Conservation (phyloP, 148 eudicot species). For the Chenopodium berlandieri region DNA sequence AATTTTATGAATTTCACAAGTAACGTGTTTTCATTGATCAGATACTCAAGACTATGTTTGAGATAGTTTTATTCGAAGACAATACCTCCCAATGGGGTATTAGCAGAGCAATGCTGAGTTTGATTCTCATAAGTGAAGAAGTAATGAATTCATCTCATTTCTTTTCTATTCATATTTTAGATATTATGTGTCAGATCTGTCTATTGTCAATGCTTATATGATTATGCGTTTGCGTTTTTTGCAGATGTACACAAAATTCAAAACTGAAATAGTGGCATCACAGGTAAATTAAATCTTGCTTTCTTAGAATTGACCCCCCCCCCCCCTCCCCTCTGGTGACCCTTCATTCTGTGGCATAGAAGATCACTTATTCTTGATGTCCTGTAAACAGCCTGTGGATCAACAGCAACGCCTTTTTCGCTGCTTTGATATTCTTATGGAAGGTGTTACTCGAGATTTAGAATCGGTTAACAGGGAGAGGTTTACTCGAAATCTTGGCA, state of each 20-base stretch:
- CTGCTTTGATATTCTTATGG: conserved; percentile 59
- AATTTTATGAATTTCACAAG: not conserved
- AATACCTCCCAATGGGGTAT: conserved; percentile 66
- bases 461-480: conserved; percentile 52
- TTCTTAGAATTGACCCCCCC: not conserved
- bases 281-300: conserved; percentile 35
- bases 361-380: not conserved
- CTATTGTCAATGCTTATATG: not conserved
- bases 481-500: conserved; percentile 46
- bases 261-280: conserved; percentile 45
- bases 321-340: not conserved
- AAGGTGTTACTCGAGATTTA: conserved; percentile 39
- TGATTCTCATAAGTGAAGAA: conserved; percentile 82
- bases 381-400: conserved; percentile 45
- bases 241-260: conserved; percentile 47
- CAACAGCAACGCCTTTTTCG: conserved; percentile 46
- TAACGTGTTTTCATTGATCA: conserved; percentile 24
- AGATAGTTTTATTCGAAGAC: conserved; percentile 80
- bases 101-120: conserved; percentile 82
- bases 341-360: not conserved
- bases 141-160: conserved; percentile 32
- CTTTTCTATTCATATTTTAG: not conserved
- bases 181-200: no score
- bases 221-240: not conserved
- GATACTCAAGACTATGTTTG: conserved; percentile 81